Conservation (phyloP, 148 eudicot species). For the Fagopyrum tataricum region DNA sequence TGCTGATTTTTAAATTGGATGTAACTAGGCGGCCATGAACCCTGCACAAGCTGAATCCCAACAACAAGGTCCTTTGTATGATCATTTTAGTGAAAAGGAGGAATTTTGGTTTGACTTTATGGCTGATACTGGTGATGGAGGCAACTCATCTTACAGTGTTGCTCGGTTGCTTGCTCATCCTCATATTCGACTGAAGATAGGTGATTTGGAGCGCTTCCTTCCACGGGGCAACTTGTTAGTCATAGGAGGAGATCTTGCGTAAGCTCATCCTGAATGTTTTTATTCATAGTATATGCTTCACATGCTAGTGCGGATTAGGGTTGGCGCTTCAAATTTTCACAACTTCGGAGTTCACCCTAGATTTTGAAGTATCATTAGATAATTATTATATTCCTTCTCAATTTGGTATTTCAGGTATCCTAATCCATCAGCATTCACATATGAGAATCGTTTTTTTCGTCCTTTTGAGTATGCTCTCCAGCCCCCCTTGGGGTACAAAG, state of each 20-base stretch:
- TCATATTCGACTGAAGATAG: slow-evolving; percentile 31
- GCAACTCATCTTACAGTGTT: slow-evolving; percentile 85
- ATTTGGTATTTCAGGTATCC: slow-evolving; percentile 56
- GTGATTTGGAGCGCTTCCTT: slow-evolving; percentile 32
- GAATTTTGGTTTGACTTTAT: slow-evolving; percentile 95
- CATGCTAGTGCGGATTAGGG: not conserved
- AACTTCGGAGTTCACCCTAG: not conserved
- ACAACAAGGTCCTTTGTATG: slow-evolving; percentile 66
- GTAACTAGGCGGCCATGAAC: slow-evolving; percentile 72
- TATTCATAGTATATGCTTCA: not conserved
- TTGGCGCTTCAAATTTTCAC: slow-evolving; percentile 1
- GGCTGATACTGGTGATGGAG: slow-evolving; percentile 99
- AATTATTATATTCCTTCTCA: slow-evolving; percentile 1
- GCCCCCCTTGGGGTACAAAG: slow-evolving; percentile 85
- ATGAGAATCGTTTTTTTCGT: slow-evolving; percentile 82
- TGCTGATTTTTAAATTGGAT: not conserved
- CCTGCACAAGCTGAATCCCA: slow-evolving; percentile 55
- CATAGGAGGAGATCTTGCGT: slow-evolving; percentile 99
- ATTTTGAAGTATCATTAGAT: not conserved
- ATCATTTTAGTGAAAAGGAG: slow-evolving; percentile 71
- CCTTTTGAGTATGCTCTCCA: slow-evolving; percentile 95
- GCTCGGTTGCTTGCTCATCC: slow-evolving; percentile 96
- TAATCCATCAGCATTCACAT: slow-evolving; percentile 78
- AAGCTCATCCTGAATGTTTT: slow-evolving; percentile 26
- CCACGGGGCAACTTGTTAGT: slow-evolving; percentile 80